Evolutionary conservation across 1,139 yeast genomes (phyloP).

Genomic region (Debaryomycetaceae sp.): DNA sequence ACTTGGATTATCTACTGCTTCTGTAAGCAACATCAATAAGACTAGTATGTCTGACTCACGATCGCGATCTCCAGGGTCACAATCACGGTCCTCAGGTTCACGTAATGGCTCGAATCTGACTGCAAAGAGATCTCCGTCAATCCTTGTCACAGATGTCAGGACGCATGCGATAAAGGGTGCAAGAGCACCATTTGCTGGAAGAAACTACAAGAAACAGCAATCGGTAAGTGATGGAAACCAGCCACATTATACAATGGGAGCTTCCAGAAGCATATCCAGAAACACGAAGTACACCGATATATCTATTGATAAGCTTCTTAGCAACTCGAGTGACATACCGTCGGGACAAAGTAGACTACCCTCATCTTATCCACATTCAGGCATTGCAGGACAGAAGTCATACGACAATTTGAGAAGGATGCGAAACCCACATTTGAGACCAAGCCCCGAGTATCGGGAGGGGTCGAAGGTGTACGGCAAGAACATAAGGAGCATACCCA

Average conservation of each 20-base stretch:
- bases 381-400: not conserved
- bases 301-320: constrained; percentile 65
- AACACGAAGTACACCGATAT: constrained; percentile 59
- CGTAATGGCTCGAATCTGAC: constrained; percentile 42
- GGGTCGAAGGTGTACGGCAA: constrained; percentile 5
- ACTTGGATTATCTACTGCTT: not conserved
- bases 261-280: constrained; percentile 27
- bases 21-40: not conserved
- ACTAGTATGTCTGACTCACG: not conserved
- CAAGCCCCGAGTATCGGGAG: constrained; percentile 8
- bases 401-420: not conserved
- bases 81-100: not conserved
- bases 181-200: constrained; percentile 86
- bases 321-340: constrained; percentile 81
- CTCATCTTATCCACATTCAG: not conserved
- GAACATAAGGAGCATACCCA: constrained; percentile 46
- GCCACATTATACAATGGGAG: constrained; percentile 12
- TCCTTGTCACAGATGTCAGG: constrained; percentile 85
- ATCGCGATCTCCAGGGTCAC: not conserved
- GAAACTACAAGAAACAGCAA: constrained; percentile 41
- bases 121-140: constrained; percentile 90
- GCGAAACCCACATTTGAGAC: constrained; percentile 4
- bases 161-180: constrained; percentile 53
- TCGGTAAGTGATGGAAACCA: constrained; percentile 17
- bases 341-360: constrained; percentile 59